Percentiles rank a stretch among this genome's conserved stretches.
phyloP scores from a whole-genome alignment of 768 basidiomycete genomes.

The Russula ochroleuca region DNA sequence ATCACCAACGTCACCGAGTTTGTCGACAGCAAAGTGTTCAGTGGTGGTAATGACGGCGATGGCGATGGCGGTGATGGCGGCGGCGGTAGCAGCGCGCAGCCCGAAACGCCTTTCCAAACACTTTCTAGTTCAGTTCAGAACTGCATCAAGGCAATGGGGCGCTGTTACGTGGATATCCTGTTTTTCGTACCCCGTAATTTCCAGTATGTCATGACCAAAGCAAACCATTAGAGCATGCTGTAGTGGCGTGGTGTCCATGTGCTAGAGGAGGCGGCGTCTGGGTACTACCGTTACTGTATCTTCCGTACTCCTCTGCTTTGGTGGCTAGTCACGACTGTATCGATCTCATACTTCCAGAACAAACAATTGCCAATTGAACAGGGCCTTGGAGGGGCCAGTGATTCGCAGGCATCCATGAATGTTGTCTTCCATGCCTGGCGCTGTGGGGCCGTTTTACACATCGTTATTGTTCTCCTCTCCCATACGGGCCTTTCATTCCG shows the following conservation, averaged over 20 bases:
- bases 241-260: neutral
- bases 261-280: neutral
- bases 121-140: neutral
- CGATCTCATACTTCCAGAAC: neutral
- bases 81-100: neutral
- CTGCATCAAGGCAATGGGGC: neutral
- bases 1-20: neutral
- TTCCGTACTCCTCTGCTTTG: neutral
- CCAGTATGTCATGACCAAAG: neutral
- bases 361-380: neutral
- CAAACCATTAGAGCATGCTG: neutral
- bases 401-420: too few relatives aligned
- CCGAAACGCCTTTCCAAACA: neutral
- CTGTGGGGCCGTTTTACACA: too few relatives aligned
- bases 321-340: neutral
- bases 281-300: neutral
- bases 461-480: too few relatives aligned
- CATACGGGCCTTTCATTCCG: too few relatives aligned
- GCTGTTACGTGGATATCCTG: neutral
- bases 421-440: slow-evolving; percentile 10
- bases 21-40: neutral
- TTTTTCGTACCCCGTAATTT: neutral
- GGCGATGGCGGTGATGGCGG: too few relatives aligned
- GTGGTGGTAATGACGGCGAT: neutral
- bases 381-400: too few relatives aligned